Percentiles rank a stretch among this genome's conserved stretches.
Evolutionary conservation across 164 flowering plant genomes (phyloP).

Genomic region (Annona squamosa): DNA sequence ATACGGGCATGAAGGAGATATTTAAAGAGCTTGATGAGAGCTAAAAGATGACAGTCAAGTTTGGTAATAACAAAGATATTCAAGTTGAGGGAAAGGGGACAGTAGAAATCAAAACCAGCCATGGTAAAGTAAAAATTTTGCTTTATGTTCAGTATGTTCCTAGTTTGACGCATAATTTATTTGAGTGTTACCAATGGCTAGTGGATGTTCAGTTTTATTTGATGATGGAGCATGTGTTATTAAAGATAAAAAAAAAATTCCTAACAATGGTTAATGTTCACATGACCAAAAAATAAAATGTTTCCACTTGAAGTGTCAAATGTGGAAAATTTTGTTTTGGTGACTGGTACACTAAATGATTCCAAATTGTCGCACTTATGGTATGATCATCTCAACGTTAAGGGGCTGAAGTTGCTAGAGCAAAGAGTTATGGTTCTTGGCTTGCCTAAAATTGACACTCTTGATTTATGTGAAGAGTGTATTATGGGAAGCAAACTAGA

Average conservation of each 20-base stretch:
- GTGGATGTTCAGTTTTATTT: not conserved
- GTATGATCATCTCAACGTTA: not conserved
- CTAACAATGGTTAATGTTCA: not conserved
- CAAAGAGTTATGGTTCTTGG: not conserved
- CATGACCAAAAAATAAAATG: not conserved
- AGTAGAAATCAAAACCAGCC: not conserved
- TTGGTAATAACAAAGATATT: not conserved
- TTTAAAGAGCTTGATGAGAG: not conserved
- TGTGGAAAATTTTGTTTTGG: not conserved
- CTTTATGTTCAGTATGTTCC: not conserved
- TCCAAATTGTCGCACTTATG: not conserved
- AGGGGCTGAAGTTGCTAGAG: not conserved
- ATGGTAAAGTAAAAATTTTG: not conserved
- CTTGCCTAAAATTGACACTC: not conserved
- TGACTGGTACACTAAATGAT: not conserved
- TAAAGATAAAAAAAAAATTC: not conserved
- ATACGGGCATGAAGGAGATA: not conserved
- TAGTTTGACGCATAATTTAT: not conserved
- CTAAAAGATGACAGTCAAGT: not conserved
- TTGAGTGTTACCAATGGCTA: not conserved
- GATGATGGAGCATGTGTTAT: not conserved
- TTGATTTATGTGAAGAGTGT: not conserved
- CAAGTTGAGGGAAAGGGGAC: not conserved
- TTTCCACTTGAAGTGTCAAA: not conserved
- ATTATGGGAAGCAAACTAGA: not conserved